Percentiles rank a stretch among this genome's conserved stretches.
Conservation (phyloP, 2,329 filamentous ascomycete genomes). For the Penicillium sp. region DNA sequence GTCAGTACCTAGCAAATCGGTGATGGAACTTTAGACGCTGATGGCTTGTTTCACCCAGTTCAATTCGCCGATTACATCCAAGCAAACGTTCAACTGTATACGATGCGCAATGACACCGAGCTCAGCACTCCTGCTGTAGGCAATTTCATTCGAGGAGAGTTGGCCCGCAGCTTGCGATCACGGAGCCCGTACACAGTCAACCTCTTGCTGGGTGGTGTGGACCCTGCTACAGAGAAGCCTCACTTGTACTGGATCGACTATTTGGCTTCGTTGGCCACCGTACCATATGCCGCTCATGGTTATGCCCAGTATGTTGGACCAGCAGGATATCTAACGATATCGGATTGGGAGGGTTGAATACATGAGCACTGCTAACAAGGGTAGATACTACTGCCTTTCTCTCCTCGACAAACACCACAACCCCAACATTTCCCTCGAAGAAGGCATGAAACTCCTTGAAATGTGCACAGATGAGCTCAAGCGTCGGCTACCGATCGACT, state of each 20-base stretch:
- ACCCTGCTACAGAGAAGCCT: constrained; percentile 87
- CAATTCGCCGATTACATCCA: constrained; percentile 99
- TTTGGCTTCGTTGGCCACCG: constrained; percentile 79
- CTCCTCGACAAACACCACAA: constrained; percentile 99
- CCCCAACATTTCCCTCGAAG: constrained; percentile 83
- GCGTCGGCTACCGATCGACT: constrained; percentile 94
- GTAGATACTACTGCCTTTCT: constrained; percentile 92
- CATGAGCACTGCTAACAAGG: constrained; percentile 10
- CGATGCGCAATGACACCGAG: constrained; percentile 95
- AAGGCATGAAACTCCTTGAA: constrained; percentile 87
- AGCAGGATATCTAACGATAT: neutral
- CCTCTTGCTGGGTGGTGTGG: constrained; percentile 88
- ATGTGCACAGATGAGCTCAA: constrained; percentile 98
- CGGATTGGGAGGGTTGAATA: constrained; percentile 1
- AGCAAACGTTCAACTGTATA: constrained; percentile 96
- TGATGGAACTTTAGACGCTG: constrained; percentile 8
- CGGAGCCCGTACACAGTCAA: constrained; percentile 97
- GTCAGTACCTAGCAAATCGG: constrained; percentile 50
- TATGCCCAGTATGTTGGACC: constrained; percentile 79
- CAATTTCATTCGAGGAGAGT: constrained; percentile 90
- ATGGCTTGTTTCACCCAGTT: constrained; percentile 55
- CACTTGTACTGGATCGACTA: constrained; percentile 97
- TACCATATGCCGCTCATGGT: constrained; percentile 95
- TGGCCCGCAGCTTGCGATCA: constrained; percentile 86
- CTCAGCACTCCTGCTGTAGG: constrained; percentile 86